Base-by-base conservation (phyloP, 2,329 filamentous ascomycete genomes). In the Cordyceps farinosa region DNA sequence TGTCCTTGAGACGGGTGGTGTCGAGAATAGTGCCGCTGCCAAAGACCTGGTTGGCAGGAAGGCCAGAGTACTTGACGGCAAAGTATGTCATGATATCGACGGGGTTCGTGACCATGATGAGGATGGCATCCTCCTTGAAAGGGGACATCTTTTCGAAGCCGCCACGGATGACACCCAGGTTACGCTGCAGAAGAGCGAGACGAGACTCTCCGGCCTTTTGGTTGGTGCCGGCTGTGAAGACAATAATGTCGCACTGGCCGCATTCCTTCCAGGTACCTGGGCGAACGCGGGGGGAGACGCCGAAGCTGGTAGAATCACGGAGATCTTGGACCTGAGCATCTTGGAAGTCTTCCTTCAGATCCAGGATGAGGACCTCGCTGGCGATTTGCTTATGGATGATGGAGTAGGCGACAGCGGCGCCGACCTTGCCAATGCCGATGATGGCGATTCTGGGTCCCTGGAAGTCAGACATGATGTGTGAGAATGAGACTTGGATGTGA, bases 171-270 rank as follows among this genome's bases (percentile, higher is more conserved):
- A 84, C 81, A 29, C 75, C 74, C 29, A 81, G 67, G 65, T 84
- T 84, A 3, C 79, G 76, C 67, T 71, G 61, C 11, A 61, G 38
- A 5, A 60, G 48, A 13, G 59, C 29, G 11, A 65, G 52, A 8
- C 59, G 48, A 29, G 58, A 62, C 34, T 63, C 55, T n/a, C 27
- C 42, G 44, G 52, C 15, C 6, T 30, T 66, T 54, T 81, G 78
- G 68, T 80, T 84, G n/a, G 81, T 80, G 40, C 82, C 83, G 0
- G 82, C 81, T 0, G 82, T 83, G 56, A 85, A 79, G 53, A 85
- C 76, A 7, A 85, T 76, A 36, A 85, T 79, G 67, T 85, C 82
- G 52, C 80, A 79, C 68, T 82, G 78, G n/a, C 78, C 75, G 1
- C 82, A 82, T 66, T 85, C 82, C 29, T 72, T 72, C 58, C 78